A percentile compares a stretch with the other conserved stretches of the same genome.
Evolutionary conservation across 1,139 yeast genomes (phyloP).

Genomic region (Yamadazyma triangularis): DNA sequence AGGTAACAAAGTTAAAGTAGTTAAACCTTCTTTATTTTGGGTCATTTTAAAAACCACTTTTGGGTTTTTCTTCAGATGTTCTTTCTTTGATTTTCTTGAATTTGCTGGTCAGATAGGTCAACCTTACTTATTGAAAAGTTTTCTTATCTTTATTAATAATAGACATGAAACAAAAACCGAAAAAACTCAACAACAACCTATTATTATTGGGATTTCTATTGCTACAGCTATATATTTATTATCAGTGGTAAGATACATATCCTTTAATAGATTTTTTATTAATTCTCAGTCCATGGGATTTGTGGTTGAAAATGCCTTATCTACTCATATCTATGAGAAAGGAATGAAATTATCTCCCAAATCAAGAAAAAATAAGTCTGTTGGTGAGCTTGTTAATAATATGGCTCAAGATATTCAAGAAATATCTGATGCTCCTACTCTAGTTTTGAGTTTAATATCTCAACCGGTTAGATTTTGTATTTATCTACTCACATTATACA

Average conservation of each 20-base stretch:
- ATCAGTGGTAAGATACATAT: conserved; percentile 21
- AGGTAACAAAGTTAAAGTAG: conserved; percentile 4
- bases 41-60: conserved; percentile 4
- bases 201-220: conserved; percentile 26
- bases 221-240: conserved; percentile 24
- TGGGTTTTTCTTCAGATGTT: conserved; percentile 7
- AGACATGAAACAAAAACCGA: conserved; percentile 6
- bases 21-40: conserved; percentile 22
- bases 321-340: conserved; percentile 29
- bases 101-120: conserved; percentile 19
- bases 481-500: conserved; percentile 24
- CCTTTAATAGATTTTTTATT: conserved; percentile 22
- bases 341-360: conserved; percentile 34
- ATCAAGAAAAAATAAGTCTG: conserved; percentile 31
- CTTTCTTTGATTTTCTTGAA: conserved; percentile 18
- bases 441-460: conserved; percentile 22
- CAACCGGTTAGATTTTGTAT: conserved; percentile 28
- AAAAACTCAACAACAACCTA: conserved; percentile 16
- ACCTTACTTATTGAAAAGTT: conserved; percentile 29
- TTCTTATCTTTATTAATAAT: conserved; percentile 23
- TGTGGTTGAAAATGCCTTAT: conserved; percentile 20
- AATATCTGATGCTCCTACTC: conserved; percentile 19
- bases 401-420: conserved; percentile 34
- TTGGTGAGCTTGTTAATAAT: conserved; percentile 38
- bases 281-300: conserved; percentile 15